These are phyloP conservation scores for Phytophthora niederhauseri DNA, from an alignment of 352 stramenopile species.

Conservation along the genomic window DNA sequence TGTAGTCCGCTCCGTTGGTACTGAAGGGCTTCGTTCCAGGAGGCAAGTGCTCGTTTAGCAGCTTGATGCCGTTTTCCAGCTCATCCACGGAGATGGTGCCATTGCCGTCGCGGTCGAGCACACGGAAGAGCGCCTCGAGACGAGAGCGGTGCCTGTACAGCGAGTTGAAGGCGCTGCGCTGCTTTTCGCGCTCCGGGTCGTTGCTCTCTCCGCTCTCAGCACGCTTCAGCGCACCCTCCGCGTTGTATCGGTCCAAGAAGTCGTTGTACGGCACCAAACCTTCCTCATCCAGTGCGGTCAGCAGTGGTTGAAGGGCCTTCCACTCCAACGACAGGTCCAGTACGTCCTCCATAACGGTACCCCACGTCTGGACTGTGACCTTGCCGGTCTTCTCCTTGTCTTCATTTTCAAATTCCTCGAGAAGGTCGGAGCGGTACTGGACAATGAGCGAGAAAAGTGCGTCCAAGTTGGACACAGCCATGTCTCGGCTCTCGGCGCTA, in stretches of 20 bases:
- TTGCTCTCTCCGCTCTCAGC: slow-evolving; percentile 25
- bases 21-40: slow-evolving; percentile 69
- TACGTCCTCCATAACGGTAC: slow-evolving; percentile 77
- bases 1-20: slow-evolving; percentile 75
- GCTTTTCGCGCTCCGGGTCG: slow-evolving; percentile 57
- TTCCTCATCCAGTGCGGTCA: slow-evolving; percentile 75
- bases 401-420: slow-evolving; percentile 63
- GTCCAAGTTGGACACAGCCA: slow-evolving; percentile 83
- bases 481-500: slow-evolving; percentile 77
- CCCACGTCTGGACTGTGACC: slow-evolving; percentile 59
- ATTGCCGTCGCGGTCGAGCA: slow-evolving; percentile 82
- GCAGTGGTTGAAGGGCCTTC: slow-evolving; percentile 72
- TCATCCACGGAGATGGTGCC: slow-evolving; percentile 86
- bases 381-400: slow-evolving; percentile 50
- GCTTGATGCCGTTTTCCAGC: slow-evolving; percentile 77
- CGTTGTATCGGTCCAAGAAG: slow-evolving; percentile 84
- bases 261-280: slow-evolving; percentile 71
- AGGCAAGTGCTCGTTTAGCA: slow-evolving; percentile 83
- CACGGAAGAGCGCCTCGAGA: slow-evolving; percentile 84
- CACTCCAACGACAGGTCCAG: slow-evolving; percentile 83
- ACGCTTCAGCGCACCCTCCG: slow-evolving; percentile 42
- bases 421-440: slow-evolving; percentile 68
- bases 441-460: slow-evolving; percentile 88
- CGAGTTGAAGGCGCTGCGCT: slow-evolving; percentile 78
- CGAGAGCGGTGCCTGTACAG: slow-evolving; percentile 83